phyloP scores from a whole-genome alignment of 805 yeast genomes.

The Suhomyces xylopsoci region DNA sequence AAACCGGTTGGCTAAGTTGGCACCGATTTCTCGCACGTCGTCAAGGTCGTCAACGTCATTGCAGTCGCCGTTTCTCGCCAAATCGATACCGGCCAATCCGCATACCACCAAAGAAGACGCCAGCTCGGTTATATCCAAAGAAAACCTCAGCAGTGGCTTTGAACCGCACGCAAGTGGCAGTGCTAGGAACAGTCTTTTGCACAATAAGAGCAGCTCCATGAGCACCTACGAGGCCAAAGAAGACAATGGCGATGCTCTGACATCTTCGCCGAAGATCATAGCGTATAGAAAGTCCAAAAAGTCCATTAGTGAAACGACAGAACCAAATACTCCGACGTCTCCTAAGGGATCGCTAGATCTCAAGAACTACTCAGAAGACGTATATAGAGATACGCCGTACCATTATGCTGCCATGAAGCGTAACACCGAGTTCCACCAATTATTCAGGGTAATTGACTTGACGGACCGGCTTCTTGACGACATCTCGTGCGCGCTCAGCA shows the following conservation, averaged over 20 bases:
- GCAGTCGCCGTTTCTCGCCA: slow-evolving; percentile 32
- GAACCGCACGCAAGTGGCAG: slow-evolving; percentile 3
- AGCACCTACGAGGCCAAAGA: neutral
- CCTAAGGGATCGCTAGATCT: slow-evolving; percentile 28
- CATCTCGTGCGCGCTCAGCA: slow-evolving; percentile 61
- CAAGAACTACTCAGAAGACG: slow-evolving; percentile 55
- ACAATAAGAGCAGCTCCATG: slow-evolving; percentile 5
- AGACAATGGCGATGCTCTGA: slow-evolving; percentile 2
- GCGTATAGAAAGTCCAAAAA: slow-evolving; percentile 34
- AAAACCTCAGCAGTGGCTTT: slow-evolving; percentile 3
- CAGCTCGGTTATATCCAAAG: slow-evolving; percentile 20
- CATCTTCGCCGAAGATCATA: slow-evolving; percentile 36
- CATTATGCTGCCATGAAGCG: slow-evolving; percentile 62
- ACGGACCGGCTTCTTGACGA: slow-evolving; percentile 58
- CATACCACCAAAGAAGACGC: slow-evolving; percentile 25
- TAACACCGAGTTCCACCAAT: slow-evolving; percentile 58
- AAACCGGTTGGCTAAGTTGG: slow-evolving; percentile 3
- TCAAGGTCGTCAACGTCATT: slow-evolving; percentile 23
- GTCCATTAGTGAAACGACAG: slow-evolving; percentile 27
- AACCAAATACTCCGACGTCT: slow-evolving; percentile 2
- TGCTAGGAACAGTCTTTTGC: slow-evolving; percentile 7
- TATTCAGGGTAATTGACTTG: slow-evolving; percentile 51
- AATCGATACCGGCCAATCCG: slow-evolving; percentile 24
- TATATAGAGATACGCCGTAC: slow-evolving; percentile 54
- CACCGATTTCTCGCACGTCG: slow-evolving; percentile 8